A percentile compares a stretch with the other conserved stretches of the same genome.
These are phyloP conservation scores for Russula olivacea DNA, from an alignment of 768 basidiomycete species.

Conservation along the genomic window DNA sequence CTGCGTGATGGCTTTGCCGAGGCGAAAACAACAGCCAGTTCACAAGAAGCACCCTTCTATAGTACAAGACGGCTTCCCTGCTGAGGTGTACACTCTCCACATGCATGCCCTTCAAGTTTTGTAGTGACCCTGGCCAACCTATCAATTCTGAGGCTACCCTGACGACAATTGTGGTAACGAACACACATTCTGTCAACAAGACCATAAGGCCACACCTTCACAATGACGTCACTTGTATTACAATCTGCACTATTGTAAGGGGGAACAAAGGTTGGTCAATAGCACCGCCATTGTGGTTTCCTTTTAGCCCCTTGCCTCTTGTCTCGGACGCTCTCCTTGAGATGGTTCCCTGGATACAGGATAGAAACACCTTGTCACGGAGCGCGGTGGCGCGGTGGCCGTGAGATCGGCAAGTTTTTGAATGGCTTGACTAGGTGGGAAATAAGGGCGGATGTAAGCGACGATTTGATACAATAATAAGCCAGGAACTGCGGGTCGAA, in stretches of 20 bases:
- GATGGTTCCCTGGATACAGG: constrained; percentile 19
- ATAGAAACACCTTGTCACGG: background rate
- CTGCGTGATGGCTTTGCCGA: too few relatives aligned
- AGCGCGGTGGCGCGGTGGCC: background rate
- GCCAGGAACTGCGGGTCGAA: constrained; percentile 17
- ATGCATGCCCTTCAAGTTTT: background rate
- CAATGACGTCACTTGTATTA: constrained; percentile 10
- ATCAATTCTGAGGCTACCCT: background rate
- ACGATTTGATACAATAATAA: constrained; percentile 12
- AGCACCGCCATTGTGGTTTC: background rate
- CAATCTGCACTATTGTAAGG: too few relatives aligned
- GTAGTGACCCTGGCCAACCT: background rate
- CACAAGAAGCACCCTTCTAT: constrained; percentile 1
- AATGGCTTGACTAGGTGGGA: constrained; percentile 12
- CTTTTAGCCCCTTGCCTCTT: background rate
- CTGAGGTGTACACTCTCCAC: background rate
- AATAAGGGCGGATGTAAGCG: constrained; percentile 8
- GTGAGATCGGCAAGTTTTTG: constrained; percentile 12
- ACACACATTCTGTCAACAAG: too few relatives aligned
- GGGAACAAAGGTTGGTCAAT: background rate
- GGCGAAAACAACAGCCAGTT: background rate
- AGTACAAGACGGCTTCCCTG: constrained; percentile 1
- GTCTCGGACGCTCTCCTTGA: background rate
- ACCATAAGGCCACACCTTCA: background rate
- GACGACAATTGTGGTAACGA: too few relatives aligned